Evolutionary conservation across 202 grass and related monocot species (phyloP).

Genomic region (Carex arenaria): DNA sequence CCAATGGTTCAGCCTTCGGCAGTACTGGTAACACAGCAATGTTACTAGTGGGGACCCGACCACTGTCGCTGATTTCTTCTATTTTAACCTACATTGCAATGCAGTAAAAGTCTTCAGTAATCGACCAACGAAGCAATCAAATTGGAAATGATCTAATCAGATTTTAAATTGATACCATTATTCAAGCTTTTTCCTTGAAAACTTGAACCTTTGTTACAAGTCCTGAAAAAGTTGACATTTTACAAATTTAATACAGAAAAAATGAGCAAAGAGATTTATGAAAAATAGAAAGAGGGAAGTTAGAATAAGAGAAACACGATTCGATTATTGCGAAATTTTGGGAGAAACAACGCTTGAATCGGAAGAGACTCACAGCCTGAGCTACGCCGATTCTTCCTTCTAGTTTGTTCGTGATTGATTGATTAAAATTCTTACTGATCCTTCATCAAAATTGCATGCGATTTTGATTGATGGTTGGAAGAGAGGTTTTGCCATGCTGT

Average conservation of each 20-base stretch:
- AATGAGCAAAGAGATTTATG: neutral
- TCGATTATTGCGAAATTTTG: neutral
- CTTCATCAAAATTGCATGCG: too few species aligned
- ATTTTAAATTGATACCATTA: neutral
- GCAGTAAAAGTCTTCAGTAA: neutral
- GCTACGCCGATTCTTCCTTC: too few species aligned
- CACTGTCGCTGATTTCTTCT: slow-evolving; percentile 31
- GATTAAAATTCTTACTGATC: too few species aligned
- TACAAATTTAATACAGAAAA: neutral
- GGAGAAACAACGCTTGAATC: too few species aligned
- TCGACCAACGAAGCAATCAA: neutral
- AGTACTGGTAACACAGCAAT: neutral
- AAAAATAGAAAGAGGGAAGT: neutral
- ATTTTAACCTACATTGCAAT: slow-evolving; percentile 43
- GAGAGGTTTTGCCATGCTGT: too few species aligned
- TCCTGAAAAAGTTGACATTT: neutral
- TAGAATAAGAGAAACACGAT: neutral
- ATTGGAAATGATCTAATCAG: neutral
- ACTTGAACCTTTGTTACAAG: neutral
- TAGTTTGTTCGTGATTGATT: too few species aligned
- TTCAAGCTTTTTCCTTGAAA: neutral
- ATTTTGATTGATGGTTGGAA: too few species aligned
- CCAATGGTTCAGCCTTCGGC: neutral
- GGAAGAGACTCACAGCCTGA: too few species aligned
- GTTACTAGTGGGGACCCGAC: neutral